Evolutionary conservation across 768 basidiomycete species (phyloP), one percentile per base, ranked within the genome.

Genomic region (Boletus huronensis): DNA sequence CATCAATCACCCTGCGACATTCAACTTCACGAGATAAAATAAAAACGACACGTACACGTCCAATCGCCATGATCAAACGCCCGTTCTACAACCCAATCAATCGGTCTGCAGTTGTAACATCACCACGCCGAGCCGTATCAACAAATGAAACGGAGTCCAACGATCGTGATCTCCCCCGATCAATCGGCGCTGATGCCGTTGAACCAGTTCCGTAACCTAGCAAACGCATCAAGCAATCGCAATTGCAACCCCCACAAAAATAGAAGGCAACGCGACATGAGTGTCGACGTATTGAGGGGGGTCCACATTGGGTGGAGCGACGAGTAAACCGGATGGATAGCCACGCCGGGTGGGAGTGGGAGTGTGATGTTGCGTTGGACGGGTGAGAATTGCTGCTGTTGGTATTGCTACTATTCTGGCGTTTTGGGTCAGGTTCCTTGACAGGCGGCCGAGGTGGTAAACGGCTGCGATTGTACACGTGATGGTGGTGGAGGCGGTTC

Each of bases 161-260:
- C 57, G 5, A 83, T 82, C 45, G 76, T 77, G 63, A 93, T 89
- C 52, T 76, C 73, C 0, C 85, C 86, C 7, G 87, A 88, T 72
- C 83, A 64, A 69, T 92, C 83, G 1, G 70, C 69, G 69, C 91
- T 90, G 21, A 91, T 89, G 11, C 82, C 67, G 21, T 62, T 58
- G 70, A 92, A 93, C 86, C 87, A 88, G 47, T 58, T 70, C 87
- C 88, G 90, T 8, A 91, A 64, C 63, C 89, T 91, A 16, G n/a
- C n/a, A n/a, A n/a, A n/a, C n/a, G 7, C 19, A 6, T 46, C 19
- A 31, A 29, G 6, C 25, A 8, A 6, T 14, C 34, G 5, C 34
- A 11, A n/a, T n/a, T n/a, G n/a, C n/a, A n/a, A n/a, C n/a, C n/a
- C n/a, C n/a, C n/a, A n/a, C n/a, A n/a, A n/a, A n/a, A n/a, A n/a